Evolutionary conservation across 495 filamentous ascomycete species (phyloP), one percentile per base, ranked within the genome.

Genomic region (Aspergillus conjunctus): DNA sequence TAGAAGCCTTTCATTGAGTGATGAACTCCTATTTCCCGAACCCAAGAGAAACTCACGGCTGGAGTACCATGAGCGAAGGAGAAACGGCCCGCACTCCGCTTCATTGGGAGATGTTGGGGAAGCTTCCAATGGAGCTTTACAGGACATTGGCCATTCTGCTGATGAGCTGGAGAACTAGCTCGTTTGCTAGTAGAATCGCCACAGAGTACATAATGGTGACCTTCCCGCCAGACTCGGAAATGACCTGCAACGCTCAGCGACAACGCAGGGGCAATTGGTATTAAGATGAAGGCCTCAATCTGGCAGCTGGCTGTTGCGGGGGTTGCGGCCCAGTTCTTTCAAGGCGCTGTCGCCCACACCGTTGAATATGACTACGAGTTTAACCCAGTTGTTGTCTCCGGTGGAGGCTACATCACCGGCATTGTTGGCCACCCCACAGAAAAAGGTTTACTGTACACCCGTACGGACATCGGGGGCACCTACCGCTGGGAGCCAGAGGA

Each of bases 381-480:
- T 46, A 61, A 60, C 15, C 59, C 62, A 17, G 62, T 65, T 12
- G 62, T 41, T 8, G 52, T 65, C 31, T 61, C 62, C 12, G 85
- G 85, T n/a, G 85, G 84, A 41, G 85, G 85, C 20, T 88, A 87
- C 63, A 75, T 83, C 12, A 79, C 83, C 11, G 77, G 84, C 18
- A 81, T 88, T 44, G 74, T 86, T 14, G 86, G 85, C 65, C 82
- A 86, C 56, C 84, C 83, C 9, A 81, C 72, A 21, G 71, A 68
- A 11, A 81, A 81, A 58, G 83, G 83, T 8, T 69, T 88, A 15
- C 83, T 83, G 0, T 88, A 88, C 63, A 81, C 82, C 34, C 74
- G 85, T 22, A 85, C 84, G 3, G 85, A 88, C 60, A 87, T 88
- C 64, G 85, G 85, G 8, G 84, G 85, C 21, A 71, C 82, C 17